Evolutionary conservation across 345 rosid species (phyloP).

Genomic region (Firmiana major): DNA sequence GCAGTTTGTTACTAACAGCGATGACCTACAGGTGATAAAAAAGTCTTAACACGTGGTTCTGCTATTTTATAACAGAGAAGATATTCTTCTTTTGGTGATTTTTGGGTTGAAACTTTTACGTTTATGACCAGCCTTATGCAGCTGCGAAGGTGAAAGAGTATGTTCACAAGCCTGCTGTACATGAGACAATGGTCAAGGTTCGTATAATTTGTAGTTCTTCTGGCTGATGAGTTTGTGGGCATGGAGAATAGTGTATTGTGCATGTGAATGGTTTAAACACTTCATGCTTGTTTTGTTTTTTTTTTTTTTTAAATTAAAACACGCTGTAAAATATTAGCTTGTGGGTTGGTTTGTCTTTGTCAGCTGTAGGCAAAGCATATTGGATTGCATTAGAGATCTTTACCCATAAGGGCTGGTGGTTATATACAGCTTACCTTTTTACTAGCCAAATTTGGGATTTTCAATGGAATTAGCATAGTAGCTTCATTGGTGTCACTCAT

Average conservation of each 20-base stretch:
- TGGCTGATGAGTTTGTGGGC: slow-evolving; percentile 1
- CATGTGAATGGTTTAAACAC: not conserved
- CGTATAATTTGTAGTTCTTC: slow-evolving; percentile 20
- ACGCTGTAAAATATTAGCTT: not conserved
- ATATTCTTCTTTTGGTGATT: slow-evolving; percentile 8
- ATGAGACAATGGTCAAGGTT: slow-evolving; percentile 99
- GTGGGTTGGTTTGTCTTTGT: not conserved
- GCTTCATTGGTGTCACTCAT: not conserved
- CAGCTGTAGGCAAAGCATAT: not conserved
- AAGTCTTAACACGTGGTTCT: not conserved
- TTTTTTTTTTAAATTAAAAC: not conserved
- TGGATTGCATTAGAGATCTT: not conserved
- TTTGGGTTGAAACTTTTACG: slow-evolving; percentile 26
- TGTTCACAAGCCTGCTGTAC: slow-evolving; percentile 88
- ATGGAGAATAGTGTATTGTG: not conserved
- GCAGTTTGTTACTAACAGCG: slow-evolving; percentile 96
- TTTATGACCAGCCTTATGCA: slow-evolving; percentile 79
- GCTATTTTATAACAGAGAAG: slow-evolving; percentile 9
- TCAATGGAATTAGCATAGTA: not conserved
- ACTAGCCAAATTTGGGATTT: not conserved
- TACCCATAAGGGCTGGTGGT: not conserved
- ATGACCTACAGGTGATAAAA: slow-evolving; percentile 87
- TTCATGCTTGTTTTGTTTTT: not conserved
- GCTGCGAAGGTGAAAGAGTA: slow-evolving; percentile 92
- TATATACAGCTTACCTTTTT: not conserved